Base-by-base conservation (phyloP, 129 eudicot species). In the Artemisia annua region DNA sequence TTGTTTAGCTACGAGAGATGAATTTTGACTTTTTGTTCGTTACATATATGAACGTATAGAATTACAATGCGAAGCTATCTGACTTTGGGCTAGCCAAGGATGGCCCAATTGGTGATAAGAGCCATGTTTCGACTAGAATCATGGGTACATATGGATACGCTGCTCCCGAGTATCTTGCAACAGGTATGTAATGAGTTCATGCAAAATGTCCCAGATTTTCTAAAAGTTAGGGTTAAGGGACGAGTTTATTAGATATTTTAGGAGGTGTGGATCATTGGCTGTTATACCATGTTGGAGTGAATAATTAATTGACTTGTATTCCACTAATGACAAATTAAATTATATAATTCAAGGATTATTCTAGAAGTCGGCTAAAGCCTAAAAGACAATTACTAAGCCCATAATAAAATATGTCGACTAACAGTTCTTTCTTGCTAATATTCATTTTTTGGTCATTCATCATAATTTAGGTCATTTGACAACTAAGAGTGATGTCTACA, bases 121-220 rank as follows among this genome's bases (percentile, higher is more conserved):
- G 90, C 77, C 96, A 88, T 63, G 97, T 91, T 59, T 91, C 96
- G 3, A 91, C 97, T 26, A 83, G 96, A 68, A 82, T 91, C 61
- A 84, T 91, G 88, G 97, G 97, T 14, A 91, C 97, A 65, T 91
- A 91, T 11, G 97, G 97, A 61, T 91, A 91, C 61, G 96, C 97
- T 5, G 97, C 97, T 69, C 97, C 97, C 3, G 97, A 91, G 78
- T 91, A 86, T 84, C 83, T 91, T 66, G 92, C 97, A 18, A 90
- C 96, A 0, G 96, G 96, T 90, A 90, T 58, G 73, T 61, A 54
- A 50, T 64, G 63, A 30, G 43, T 39, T 62, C 26, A 15, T 24
- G 17, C 44, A 66, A 78, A 50, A 16, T 22, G 3, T 16, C 50
- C 22, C 18, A 48, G 48, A 7, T 26, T 35, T 5, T 26, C 30